A percentile compares a stretch with the other conserved stretches of the same genome.
Conservation (phyloP, 345 rosid species). For the Aquilaria malaccensis region DNA sequence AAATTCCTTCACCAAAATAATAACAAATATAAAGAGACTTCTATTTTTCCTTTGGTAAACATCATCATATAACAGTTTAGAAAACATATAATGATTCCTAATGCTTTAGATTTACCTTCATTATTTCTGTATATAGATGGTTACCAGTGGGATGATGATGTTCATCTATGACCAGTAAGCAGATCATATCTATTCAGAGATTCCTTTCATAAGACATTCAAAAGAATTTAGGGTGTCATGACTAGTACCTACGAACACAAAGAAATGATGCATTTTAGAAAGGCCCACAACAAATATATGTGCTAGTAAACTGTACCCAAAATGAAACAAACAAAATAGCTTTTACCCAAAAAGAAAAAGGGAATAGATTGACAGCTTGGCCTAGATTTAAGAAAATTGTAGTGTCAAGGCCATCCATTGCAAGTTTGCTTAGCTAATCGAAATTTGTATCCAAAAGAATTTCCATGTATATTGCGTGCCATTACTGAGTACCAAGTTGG, state of each 20-base stretch:
- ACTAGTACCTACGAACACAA: slow-evolving; percentile 52
- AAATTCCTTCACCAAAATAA: slow-evolving; percentile 51
- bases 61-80: neutral
- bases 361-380: neutral
- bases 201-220: slow-evolving; percentile 66
- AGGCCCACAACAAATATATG: neutral
- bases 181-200: slow-evolving; percentile 32
- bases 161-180: slow-evolving; percentile 50
- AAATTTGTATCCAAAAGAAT: neutral
- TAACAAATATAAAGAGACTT: neutral
- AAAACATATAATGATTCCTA: neutral
- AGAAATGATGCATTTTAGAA: neutral
- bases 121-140: slow-evolving; percentile 70
- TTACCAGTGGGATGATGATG: slow-evolving; percentile 75
- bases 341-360: neutral
- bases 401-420: neutral
- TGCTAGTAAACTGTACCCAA: too few species aligned
- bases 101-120: slow-evolving; percentile 48
- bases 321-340: too few species aligned
- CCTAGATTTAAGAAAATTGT: neutral
- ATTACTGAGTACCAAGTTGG: too few species aligned
- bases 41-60: slow-evolving; percentile 1
- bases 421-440: neutral
- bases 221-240: slow-evolving; percentile 90
- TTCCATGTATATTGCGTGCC: neutral